These are phyloP conservation scores for Cytospora piceae DNA, from an alignment of 2,329 filamentous ascomycete genomes.

Conservation along the genomic window DNA sequence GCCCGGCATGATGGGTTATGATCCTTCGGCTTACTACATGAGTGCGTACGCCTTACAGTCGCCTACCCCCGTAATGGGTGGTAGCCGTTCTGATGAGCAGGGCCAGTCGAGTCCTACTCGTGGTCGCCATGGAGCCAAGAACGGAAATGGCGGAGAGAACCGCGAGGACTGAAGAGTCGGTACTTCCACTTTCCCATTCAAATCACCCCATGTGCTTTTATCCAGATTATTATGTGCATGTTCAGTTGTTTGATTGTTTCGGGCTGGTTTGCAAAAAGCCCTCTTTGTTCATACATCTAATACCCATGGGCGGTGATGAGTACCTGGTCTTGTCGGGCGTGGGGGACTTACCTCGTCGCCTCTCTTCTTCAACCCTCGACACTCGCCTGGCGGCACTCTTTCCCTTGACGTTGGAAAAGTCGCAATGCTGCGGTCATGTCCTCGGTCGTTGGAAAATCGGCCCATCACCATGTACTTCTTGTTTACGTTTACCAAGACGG, in stretches of 20 bases:
- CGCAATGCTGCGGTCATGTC: slow-evolving; percentile 2
- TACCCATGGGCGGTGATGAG: slow-evolving; percentile 9
- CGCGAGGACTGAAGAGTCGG: neutral
- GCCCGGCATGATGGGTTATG: slow-evolving; percentile 23
- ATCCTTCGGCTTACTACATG: slow-evolving; percentile 22
- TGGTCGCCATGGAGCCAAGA: slow-evolving; percentile 6
- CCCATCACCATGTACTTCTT: slow-evolving; percentile 3
- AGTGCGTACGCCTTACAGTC: slow-evolving; percentile 18
- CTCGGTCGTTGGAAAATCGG: slow-evolving; percentile 1
- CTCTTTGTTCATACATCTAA: slow-evolving; percentile 19
- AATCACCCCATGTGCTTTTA: neutral
- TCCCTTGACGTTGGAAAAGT: slow-evolving; percentile 9
- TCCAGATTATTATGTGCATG: slow-evolving; percentile 1
- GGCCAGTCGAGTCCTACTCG: slow-evolving; percentile 20
- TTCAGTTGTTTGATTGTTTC: slow-evolving; percentile 2
- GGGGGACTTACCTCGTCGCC: neutral
- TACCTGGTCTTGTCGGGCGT: neutral
- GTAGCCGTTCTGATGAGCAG: slow-evolving; percentile 6
- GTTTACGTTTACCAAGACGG: slow-evolving; percentile 5
- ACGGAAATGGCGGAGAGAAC: neutral
- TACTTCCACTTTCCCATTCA: neutral
- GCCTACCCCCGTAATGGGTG: slow-evolving; percentile 16
- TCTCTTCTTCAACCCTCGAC: neutral
- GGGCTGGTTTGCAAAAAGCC: slow-evolving; percentile 9
- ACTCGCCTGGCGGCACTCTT: neutral